A percentile compares a stretch with the other conserved stretches of the same genome.
These are phyloP conservation scores for Boechera divaricarpa DNA, from an alignment of 345 rosid species.

Conservation along the genomic window DNA sequence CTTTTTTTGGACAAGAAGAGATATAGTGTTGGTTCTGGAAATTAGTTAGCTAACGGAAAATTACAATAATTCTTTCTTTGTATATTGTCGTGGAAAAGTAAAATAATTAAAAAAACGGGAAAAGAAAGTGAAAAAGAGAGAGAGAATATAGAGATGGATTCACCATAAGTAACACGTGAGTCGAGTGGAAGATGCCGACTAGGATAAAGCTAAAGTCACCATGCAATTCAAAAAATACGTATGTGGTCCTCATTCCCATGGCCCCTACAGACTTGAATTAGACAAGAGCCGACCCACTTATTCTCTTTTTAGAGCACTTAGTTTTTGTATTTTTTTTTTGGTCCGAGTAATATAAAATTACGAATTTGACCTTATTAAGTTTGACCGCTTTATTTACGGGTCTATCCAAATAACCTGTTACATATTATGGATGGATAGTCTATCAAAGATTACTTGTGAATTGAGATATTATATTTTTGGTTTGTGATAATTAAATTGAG, in stretches of 20 bases:
- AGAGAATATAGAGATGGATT: conserved; percentile 35
- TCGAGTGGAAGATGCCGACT: conserved; percentile 25
- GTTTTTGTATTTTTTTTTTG: conserved; percentile 21
- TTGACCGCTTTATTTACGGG: conserved; percentile 33
- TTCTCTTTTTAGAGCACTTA: conserved; percentile 28
- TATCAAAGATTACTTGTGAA: neutral
- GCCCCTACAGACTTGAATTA: conserved; percentile 13
- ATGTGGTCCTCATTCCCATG: conserved; percentile 14
- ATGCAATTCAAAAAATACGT: conserved; percentile 21
- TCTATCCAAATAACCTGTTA: conserved; percentile 33
- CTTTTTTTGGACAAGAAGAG: too few species aligned
- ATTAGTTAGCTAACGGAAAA: conserved; percentile 13
- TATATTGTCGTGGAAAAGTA: conserved; percentile 4
- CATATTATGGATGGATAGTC: conserved; percentile 3
- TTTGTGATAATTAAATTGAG: too few species aligned
- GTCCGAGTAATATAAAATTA: neutral
- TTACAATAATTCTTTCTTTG: neutral
- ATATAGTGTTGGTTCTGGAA: neutral
- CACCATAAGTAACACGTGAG: conserved; percentile 7
- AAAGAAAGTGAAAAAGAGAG: conserved; percentile 5
- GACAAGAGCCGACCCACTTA: conserved; percentile 29
- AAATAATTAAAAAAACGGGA: neutral
- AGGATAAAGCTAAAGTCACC: conserved; percentile 23
- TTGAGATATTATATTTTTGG: neutral
- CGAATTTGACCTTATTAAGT: neutral